Conservation (phyloP, 2,329 filamentous ascomycete species). For the Xylariaceae sp. region DNA sequence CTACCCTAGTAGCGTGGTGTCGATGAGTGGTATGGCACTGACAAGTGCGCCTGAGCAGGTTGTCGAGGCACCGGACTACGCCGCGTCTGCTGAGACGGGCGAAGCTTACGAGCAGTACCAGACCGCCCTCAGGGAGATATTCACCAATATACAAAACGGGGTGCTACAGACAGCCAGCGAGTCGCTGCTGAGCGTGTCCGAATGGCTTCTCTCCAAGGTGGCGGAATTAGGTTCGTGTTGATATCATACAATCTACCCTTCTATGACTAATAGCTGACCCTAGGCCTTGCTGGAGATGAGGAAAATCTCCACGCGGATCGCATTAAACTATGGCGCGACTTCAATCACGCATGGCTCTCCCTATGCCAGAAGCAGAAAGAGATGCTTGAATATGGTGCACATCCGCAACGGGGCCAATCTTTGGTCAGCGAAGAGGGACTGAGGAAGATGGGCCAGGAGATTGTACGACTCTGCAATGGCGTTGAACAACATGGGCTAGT, state of each 20-base stretch:
- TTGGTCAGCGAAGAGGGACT: conserved; percentile 73
- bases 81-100: conserved; percentile 59
- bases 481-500: conserved; percentile 93
- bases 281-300: conserved; percentile 87
- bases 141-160: conserved; percentile 70
- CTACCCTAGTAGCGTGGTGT: conserved; percentile 56
- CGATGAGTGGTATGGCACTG: conserved; percentile 56
- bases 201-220: conserved; percentile 63
- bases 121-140: conserved; percentile 67
- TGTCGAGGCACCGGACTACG: conserved; percentile 65
- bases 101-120: conserved; percentile 74
- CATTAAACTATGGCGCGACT: conserved; percentile 88
- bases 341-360: conserved; percentile 90
- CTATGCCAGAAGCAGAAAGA: conserved; percentile 86
- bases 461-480: conserved; percentile 82
- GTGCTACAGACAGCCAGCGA: conserved; percentile 58
- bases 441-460: conserved; percentile 79
- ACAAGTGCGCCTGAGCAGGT: conserved; percentile 52
- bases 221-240: conserved; percentile 59
- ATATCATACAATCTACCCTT: conserved; percentile 12
- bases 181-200: conserved; percentile 59
- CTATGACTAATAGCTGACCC: conserved; percentile 35
- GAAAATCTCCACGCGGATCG: conserved; percentile 76
- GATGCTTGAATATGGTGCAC: conserved; percentile 67
- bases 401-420: conserved; percentile 63